Percentiles rank a stretch among this genome's conserved stretches.
Conservation (phyloP, 345 rosid species). For the Citrus unshiu region DNA sequence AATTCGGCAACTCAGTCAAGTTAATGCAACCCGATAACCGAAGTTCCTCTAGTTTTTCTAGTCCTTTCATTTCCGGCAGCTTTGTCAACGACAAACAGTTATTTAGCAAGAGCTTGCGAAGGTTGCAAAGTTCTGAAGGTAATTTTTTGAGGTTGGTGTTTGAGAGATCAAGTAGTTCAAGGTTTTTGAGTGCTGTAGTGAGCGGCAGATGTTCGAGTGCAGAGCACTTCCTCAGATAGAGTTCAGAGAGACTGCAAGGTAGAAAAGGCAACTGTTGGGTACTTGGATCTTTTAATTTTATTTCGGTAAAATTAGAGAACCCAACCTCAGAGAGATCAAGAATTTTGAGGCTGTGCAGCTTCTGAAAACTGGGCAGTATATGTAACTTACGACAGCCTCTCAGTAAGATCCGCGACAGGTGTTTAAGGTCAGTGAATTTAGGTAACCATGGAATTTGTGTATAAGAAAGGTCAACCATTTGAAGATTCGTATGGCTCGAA, state of each 20-base stretch:
- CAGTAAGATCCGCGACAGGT: slow-evolving; percentile 25
- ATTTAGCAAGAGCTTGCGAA: too few relatives aligned
- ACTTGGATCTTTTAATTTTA: neutral
- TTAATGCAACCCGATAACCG: too few relatives aligned
- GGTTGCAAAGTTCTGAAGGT: too few relatives aligned
- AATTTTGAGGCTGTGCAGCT: slow-evolving; percentile 27
- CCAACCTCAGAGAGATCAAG: slow-evolving; percentile 39
- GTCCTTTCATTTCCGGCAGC: too few relatives aligned
- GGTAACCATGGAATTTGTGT: slow-evolving; percentile 40
- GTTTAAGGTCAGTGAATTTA: slow-evolving; percentile 24
- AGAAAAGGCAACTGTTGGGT: slow-evolving; percentile 13
- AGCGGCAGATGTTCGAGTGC: slow-evolving; percentile 8
- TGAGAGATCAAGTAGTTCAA: too few relatives aligned
- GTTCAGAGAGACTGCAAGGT: slow-evolving; percentile 24
- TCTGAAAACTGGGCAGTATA: slow-evolving; percentile 22
- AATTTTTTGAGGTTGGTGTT: too few relatives aligned
- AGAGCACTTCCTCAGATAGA: slow-evolving; percentile 31
- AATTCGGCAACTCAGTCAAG: too few relatives aligned
- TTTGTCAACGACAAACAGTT: too few relatives aligned
- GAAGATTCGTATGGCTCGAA: slow-evolving; percentile 27
- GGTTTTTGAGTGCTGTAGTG: slow-evolving; percentile 11
- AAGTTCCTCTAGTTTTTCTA: too few relatives aligned
- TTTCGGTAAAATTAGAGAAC: neutral
- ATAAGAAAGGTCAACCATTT: slow-evolving; percentile 38
- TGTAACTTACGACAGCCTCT: slow-evolving; percentile 19